These are phyloP conservation scores for Alloteropsis semialata DNA, from an alignment of 176 grass and related monocot genomes.

Conservation along the genomic window DNA sequence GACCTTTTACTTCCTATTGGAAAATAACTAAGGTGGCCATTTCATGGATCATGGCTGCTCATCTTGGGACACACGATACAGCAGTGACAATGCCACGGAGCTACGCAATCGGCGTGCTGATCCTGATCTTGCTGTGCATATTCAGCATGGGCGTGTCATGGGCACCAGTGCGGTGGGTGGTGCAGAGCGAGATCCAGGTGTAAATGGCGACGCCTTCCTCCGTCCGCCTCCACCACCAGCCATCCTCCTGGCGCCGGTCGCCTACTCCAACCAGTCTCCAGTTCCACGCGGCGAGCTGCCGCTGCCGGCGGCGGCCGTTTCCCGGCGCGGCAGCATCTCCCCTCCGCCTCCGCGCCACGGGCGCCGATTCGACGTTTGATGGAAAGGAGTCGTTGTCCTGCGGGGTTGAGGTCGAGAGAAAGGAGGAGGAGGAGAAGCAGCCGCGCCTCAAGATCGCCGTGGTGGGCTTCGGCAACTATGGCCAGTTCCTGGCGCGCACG, in stretches of 20 bases:
- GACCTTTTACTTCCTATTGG: no score
- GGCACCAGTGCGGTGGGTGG: no score
- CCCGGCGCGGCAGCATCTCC: not conserved
- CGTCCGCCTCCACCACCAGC: not conserved
- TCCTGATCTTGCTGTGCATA: no score
- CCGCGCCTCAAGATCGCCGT: slow-evolving; percentile 68
- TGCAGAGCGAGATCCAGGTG: no score
- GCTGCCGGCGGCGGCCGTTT: not conserved
- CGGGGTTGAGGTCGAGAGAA: not conserved
- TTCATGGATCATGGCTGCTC: no score
- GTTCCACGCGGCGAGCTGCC: not conserved
- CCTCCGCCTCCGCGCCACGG: slow-evolving; percentile 41
- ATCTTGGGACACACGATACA: no score
- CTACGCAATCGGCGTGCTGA: no score
- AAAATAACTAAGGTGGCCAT: no score
- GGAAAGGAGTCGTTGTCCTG: slow-evolving; percentile 9
- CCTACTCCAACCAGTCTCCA: not conserved
- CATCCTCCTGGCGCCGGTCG: not conserved
- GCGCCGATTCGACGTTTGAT: not conserved
- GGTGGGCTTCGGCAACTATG: slow-evolving; percentile 77
- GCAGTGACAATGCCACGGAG: no score
- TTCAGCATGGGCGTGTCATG: no score
- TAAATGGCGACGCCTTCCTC: slow-evolving; percentile 25
- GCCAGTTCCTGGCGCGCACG: slow-evolving; percentile 56
- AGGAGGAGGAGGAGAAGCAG: not conserved